A percentile compares a stretch with the other conserved stretches of the same genome.
Conservation (phyloP, 305 asterid species). For the Andrographis paniculata region DNA sequence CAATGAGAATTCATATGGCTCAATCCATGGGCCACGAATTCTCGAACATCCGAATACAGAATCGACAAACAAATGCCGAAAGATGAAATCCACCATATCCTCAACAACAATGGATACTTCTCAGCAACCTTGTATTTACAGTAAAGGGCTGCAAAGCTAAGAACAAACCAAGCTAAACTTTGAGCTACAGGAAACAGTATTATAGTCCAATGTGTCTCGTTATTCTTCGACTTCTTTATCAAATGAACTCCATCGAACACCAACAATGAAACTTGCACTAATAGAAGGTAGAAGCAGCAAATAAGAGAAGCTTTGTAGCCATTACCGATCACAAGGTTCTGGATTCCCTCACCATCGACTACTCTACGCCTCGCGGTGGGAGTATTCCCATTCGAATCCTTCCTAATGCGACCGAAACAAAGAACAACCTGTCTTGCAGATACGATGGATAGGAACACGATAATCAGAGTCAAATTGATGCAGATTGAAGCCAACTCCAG, state of each 20-base stretch:
- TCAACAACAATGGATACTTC: slow-evolving; percentile 51
- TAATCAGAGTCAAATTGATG: slow-evolving; percentile 63
- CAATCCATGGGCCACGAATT: slow-evolving; percentile 45
- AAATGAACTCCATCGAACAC: slow-evolving; percentile 54
- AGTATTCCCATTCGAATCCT: slow-evolving; percentile 30
- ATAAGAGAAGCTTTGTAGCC: slow-evolving; percentile 50
- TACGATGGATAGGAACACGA: slow-evolving; percentile 55
- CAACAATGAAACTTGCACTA: slow-evolving; percentile 54
- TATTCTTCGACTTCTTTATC: slow-evolving; percentile 32
- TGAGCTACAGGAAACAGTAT: slow-evolving; percentile 57
- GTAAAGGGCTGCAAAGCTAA: slow-evolving; percentile 57
- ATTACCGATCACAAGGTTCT: slow-evolving; percentile 41
- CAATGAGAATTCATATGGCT: slow-evolving; percentile 55
- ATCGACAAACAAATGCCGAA: slow-evolving; percentile 45
- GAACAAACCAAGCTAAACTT: slow-evolving; percentile 64
- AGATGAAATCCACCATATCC: slow-evolving; percentile 90
- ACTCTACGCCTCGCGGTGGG: slow-evolving; percentile 26
- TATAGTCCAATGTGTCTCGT: slow-evolving; percentile 37
- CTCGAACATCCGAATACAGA: slow-evolving; percentile 62
- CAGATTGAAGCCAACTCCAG: slow-evolving; percentile 70
- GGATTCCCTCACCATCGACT: slow-evolving; percentile 40
- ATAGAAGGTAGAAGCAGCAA: slow-evolving; percentile 63
- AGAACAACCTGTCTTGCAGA: slow-evolving; percentile 54
- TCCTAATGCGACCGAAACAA: slow-evolving; percentile 52
- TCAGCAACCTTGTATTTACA: slow-evolving; percentile 45